Evolutionary conservation across 306 rosid genomes (phyloP).

Genomic region (Dalbergia cochinchinensis): DNA sequence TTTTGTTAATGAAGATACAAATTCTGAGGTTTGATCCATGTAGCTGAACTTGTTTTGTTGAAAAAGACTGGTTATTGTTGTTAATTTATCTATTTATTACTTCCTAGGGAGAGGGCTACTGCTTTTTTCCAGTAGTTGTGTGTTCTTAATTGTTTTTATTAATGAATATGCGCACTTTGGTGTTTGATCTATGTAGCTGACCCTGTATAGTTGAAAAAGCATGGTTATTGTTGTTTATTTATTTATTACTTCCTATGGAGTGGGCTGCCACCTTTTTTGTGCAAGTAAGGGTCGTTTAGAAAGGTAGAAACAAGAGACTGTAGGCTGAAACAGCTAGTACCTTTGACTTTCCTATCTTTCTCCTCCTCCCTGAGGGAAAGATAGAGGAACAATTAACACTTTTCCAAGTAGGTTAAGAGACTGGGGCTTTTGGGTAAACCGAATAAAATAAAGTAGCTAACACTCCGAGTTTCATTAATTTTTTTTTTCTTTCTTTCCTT

Average conservation of each 20-base stretch:
- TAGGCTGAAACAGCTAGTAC: constrained; percentile 17
- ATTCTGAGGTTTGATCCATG: too few relatives aligned
- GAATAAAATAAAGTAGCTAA: background rate
- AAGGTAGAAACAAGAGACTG: constrained; percentile 16
- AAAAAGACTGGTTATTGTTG: too few relatives aligned
- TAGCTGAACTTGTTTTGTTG: too few relatives aligned
- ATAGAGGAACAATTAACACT: background rate
- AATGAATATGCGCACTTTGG: background rate
- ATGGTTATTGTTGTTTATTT: background rate
- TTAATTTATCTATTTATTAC: too few relatives aligned
- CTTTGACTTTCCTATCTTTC: constrained; percentile 15
- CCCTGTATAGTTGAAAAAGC: background rate
- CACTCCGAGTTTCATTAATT: background rate
- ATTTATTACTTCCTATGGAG: constrained; percentile 10
- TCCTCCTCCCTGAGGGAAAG: background rate
- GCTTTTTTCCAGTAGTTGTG: background rate
- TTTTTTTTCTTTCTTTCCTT: background rate
- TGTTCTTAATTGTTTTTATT: constrained; percentile 2
- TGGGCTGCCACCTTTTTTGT: background rate
- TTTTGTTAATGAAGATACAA: too few relatives aligned
- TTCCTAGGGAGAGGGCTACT: too few relatives aligned
- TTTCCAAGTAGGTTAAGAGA: constrained; percentile 2
- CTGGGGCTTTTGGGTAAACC: background rate
- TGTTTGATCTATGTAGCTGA: background rate
- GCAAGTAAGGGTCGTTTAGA: background rate